Conservation (phyloP, 2,329 filamentous ascomycete genomes). For the Ophiostoma himal-ulmi region DNA sequence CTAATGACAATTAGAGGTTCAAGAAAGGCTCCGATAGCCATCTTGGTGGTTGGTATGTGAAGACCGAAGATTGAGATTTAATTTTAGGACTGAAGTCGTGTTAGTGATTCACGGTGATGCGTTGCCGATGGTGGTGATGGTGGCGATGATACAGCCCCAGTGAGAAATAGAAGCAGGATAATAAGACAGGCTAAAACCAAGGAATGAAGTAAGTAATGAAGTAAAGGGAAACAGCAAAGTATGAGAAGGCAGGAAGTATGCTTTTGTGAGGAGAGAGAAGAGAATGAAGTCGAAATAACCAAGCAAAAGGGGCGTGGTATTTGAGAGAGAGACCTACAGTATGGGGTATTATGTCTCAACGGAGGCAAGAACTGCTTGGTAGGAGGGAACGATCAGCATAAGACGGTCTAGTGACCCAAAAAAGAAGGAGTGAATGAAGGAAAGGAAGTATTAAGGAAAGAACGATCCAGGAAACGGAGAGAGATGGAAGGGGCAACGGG, state of each 20-base stretch:
- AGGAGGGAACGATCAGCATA: neutral
- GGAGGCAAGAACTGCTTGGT: neutral
- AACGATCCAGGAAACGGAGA: neutral
- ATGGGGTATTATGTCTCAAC: neutral
- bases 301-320: neutral
- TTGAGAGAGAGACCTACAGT: neutral
- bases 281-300: neutral
- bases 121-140: neutral
- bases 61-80: neutral
- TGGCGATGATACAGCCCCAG: neutral
- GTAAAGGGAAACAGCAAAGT: neutral
- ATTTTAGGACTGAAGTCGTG: neutral
- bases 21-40: constrained; percentile 49
- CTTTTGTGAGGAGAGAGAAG: neutral
- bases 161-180: neutral
- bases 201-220: neutral
- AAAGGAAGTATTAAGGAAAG: neutral
- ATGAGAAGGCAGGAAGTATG: neutral
- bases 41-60: constrained; percentile 16
- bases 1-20: constrained; percentile 57
- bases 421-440: neutral
- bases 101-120: neutral
- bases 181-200: neutral
- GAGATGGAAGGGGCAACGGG: neutral
- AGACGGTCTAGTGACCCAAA: neutral